phyloP scores from a whole-genome alignment of 2,329 filamentous ascomycete genomes.

The Pseudocercospora macadamiae region DNA sequence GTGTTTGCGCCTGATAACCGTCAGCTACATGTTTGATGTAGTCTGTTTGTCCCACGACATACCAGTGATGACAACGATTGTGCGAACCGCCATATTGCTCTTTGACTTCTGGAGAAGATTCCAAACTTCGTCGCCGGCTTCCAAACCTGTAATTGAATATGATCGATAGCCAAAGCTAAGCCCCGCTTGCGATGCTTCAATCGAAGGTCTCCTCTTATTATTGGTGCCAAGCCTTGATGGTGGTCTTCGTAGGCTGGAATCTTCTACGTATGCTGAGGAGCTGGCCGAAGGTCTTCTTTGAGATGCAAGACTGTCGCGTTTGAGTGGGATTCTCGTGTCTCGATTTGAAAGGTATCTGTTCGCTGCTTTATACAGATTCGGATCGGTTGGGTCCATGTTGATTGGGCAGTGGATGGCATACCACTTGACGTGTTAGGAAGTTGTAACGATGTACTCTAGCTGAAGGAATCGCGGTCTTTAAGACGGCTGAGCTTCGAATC shows the following conservation, averaged over 20 bases:
- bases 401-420: background rate
- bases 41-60: background rate
- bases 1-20: slow-evolving; percentile 50
- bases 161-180: background rate
- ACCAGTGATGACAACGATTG: slow-evolving; percentile 6
- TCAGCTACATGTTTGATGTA: background rate
- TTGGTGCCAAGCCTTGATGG: background rate
- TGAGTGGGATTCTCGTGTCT: background rate
- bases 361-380: background rate
- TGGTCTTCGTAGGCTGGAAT: background rate
- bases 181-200: background rate
- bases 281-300: background rate
- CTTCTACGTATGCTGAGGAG: background rate
- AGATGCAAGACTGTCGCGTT: background rate
- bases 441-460: background rate
- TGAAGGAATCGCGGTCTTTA: background rate
- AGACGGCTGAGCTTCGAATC: background rate
- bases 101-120: background rate
- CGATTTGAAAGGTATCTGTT: background rate
- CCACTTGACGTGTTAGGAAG: background rate
- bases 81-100: slow-evolving; percentile 2
- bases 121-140: background rate
- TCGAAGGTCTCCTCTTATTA: slow-evolving; percentile 2
- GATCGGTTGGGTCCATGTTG: background rate
- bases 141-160: background rate